Base-by-base conservation (phyloP, 495 filamentous ascomycete genomes). In the Echria macrotheca region DNA sequence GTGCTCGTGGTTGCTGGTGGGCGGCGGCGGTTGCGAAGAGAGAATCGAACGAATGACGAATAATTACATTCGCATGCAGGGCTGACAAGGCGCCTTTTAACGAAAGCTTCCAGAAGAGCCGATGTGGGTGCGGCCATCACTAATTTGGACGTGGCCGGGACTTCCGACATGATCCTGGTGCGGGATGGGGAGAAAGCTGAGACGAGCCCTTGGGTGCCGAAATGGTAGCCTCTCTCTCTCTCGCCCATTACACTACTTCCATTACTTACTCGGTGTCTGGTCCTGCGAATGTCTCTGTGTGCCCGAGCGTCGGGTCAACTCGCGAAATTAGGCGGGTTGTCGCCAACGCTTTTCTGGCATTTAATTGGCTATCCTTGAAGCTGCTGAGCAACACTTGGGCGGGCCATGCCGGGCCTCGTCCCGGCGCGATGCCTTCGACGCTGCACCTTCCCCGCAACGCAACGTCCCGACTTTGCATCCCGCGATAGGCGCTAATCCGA, bases 41-140 rank as follows among this genome's bases (percentile, higher is more conserved):
- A 9, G 12, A 5, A 11, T 22, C 40, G 40, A 44, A 44, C 18
- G 24, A 44, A 24, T 53, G 15, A 31, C 23, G 22, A 25, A 35
- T 18, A 47, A 33, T 32, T 19, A 45, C 23, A 37, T 33, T 33
- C 23, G 24, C 23, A 49, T 49, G 51, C 58, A 61, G 59, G 56
- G 56, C 56, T 54, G 56, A 56, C 45, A 29, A 44, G 18, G 19
- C 39, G 26, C 57, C 49, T 39, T 55, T 58, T 48, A 50, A 57
- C 17, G 57, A 57, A 60, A 24, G 26, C 55, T 61, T 61, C 55
- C 39, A 58, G 55, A 60, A 60, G 51, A 44, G 23, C 32, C 47
- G 44, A 53, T 50, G 41, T 49, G 45, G 29, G 15, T 43, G 39
- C 26, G 28, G 48, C 40, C 28, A 24, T 47, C 21, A 32, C 38